These are phyloP conservation scores for Medicago arabica DNA, from an alignment of 306 rosid species.

Conservation along the genomic window DNA sequence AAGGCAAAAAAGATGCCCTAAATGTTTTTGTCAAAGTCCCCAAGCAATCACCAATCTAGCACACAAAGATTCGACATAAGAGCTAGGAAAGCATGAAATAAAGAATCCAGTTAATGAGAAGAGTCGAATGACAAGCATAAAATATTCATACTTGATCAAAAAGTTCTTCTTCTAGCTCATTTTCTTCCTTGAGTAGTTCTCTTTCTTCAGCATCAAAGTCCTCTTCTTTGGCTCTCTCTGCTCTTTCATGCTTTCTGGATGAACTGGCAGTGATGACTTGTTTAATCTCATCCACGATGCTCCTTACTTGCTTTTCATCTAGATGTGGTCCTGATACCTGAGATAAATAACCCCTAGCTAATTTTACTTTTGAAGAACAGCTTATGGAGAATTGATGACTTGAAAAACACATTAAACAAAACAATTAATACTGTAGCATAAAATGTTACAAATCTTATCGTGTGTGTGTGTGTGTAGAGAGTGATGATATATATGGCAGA, in stretches of 20 bases:
- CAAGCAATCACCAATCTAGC: conserved; percentile 93
- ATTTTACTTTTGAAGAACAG: conserved; percentile 32
- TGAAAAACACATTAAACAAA: conserved; percentile 1
- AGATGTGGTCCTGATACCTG: conserved; percentile 82
- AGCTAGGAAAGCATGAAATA: conserved; percentile 11
- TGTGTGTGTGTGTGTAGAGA: too few species aligned
- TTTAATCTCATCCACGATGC: conserved; percentile 90
- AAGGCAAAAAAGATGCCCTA: conserved; percentile 87
- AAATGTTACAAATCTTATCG: background rate
- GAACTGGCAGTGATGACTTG: conserved; percentile 93
- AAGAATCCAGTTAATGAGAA: conserved; percentile 24
- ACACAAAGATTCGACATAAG: conserved; percentile 36
- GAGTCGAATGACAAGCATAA: conserved; percentile 19
- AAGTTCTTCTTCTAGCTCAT: conserved; percentile 98
- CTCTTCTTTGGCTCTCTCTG: conserved; percentile 88
- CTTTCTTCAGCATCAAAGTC: conserved; percentile 97
- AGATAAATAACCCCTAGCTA: conserved; percentile 38
- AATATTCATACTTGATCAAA: conserved; percentile 76
- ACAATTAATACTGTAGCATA: conserved; percentile 25
- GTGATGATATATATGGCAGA: background rate
- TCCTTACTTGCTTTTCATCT: conserved; percentile 87
- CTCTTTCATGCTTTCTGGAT: conserved; percentile 85
- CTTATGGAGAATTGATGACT: conserved; percentile 22
- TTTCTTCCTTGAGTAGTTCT: conserved; percentile 90
- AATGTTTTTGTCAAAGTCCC: conserved; percentile 93